Conservation (phyloP, 2,329 filamentous ascomycete species). For the Talaromyces sp. region DNA sequence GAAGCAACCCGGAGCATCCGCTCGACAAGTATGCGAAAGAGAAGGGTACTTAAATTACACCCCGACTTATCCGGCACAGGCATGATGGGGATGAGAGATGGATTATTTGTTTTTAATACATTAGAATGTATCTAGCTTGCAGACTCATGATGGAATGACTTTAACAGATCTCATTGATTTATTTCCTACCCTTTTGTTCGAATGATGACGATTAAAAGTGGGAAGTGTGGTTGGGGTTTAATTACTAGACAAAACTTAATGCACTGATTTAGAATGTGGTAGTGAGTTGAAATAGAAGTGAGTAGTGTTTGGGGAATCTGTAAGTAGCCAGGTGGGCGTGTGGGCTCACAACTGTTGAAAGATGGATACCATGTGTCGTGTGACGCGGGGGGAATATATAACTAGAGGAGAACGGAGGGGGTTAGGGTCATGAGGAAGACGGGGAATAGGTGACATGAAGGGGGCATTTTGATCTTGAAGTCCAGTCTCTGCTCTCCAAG, state of each 20-base stretch:
- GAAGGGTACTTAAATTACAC: constrained; percentile 25
- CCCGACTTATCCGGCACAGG: background rate
- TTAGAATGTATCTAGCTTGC: background rate
- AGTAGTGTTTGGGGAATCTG: constrained; percentile 2
- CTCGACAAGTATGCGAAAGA: constrained; percentile 37
- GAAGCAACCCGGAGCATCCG: constrained; percentile 43
- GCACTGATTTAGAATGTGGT: background rate
- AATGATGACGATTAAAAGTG: background rate
- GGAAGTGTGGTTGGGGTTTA: background rate
- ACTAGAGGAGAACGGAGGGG: background rate
- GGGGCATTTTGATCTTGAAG: constrained; percentile 2
- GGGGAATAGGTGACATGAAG: constrained; percentile 2
- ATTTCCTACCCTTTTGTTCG: no score
- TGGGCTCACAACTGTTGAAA: constrained; percentile 4
- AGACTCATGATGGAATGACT: background rate
- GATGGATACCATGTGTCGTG: background rate
- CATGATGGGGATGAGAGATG: background rate
- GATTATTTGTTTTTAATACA: background rate
- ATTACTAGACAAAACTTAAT: background rate
- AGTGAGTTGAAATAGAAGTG: background rate
- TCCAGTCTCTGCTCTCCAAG: background rate
- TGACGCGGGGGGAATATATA: background rate
- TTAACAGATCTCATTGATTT: background rate
- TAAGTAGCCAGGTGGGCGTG: background rate
- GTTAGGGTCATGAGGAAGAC: background rate